Conservation (phyloP, 179 eudicot genomes). For the Beta corolliflora region DNA sequence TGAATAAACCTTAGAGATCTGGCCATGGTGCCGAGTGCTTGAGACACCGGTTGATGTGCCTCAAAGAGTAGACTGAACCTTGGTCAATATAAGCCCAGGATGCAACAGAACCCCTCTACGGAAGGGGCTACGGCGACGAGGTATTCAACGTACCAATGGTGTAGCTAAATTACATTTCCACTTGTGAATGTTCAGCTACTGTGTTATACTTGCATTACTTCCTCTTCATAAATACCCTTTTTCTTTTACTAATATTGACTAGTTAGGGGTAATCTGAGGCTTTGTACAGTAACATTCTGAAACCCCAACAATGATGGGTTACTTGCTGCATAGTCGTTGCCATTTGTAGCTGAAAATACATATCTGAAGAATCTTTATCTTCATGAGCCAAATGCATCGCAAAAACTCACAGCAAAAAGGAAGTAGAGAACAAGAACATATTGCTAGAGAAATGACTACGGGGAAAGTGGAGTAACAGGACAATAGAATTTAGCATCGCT, state of each 20-base stretch:
- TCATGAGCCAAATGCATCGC: not conserved
- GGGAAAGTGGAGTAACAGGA: constrained; percentile 9
- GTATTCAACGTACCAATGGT: not conserved
- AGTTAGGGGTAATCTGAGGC: not conserved
- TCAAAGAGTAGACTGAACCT: too few relatives aligned
- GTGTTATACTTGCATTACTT: not conserved
- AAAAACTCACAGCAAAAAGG: not conserved
- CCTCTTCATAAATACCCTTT: not conserved
- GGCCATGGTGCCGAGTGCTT: too few relatives aligned
- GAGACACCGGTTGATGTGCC: too few relatives aligned
- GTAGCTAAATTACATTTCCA: not conserved
- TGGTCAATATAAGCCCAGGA: too few relatives aligned
- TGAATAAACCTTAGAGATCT: too few relatives aligned
- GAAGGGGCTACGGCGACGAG: not conserved
- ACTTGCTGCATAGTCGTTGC: not conserved
- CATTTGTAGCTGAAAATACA: not conserved
- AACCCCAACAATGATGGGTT: not conserved
- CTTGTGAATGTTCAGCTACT: too few relatives aligned
- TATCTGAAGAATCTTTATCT: not conserved
- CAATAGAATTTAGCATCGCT: constrained; percentile 6
- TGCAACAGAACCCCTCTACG: too few relatives aligned
- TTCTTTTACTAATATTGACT: not conserved
- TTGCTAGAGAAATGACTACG: not conserved
- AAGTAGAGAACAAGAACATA: not conserved
- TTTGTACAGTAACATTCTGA: not conserved